Base-by-base conservation (phyloP, 106 monocot species). In the Agapanthus africanus region DNA sequence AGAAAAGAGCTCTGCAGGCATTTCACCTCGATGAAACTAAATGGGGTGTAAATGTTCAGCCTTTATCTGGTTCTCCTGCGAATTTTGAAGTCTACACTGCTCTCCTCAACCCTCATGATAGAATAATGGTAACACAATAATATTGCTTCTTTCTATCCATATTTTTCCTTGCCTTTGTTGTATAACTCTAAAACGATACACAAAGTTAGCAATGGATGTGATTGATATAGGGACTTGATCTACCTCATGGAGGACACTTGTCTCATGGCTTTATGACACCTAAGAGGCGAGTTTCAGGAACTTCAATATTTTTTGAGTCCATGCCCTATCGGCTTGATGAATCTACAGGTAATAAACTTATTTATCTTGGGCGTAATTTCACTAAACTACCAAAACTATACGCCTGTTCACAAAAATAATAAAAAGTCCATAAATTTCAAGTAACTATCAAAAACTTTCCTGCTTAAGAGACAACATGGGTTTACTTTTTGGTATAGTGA, bases 211-310 rank as follows among this genome's bases (percentile, higher is more conserved):
- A n/a, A 68, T 27, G 18, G 4, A 23, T 72, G 7, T 65, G 13
- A 37, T 49, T 30, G 19, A 14, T 41, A 23, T 35, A 79, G 74
- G 79, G 79, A 26, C 74, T 79, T 16, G 79, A 79, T 38, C 74
- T 79, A 63, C 79, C 79, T 30, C 79, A 79, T 74, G 79, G 79
- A 51, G 79, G 79, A 14, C 79, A 79, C 70, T 63, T 79, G 25
- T 79, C 79, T 23, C 79, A 79, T 79, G 79, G 79, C 13, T 79
- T 79, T 70, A 79, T 79, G 79, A 79, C 79, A 25, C 40, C 73
- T 39, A 79, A 79, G 40, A 73, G 74, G 50, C 73, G 79, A 46
- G 73, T 79, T 1, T 79, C 79, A 25, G 79, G 69, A 47, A 79
- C 79, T 9, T 79, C 79, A 19, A 74, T 79, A 18, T 79, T 63